Evolutionary conservation across 2,329 filamentous ascomycete species (phyloP).

Genomic region (Coniochaeta prunicola): DNA sequence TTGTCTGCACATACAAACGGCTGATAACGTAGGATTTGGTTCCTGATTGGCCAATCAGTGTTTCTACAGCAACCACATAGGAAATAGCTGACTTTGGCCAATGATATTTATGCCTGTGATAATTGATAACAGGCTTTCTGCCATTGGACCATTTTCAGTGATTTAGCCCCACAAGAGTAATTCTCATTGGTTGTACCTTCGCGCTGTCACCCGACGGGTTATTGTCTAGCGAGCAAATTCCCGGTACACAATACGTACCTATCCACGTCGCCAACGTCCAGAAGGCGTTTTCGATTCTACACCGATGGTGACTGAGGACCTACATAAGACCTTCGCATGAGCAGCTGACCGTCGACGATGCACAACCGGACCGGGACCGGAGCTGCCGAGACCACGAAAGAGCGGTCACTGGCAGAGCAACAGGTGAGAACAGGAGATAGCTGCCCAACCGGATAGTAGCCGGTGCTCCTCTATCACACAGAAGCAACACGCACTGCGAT

Average conservation of each 20-base stretch:
- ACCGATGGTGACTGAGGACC: too few species aligned
- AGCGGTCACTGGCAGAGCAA: not conserved
- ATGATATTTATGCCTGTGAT: not conserved
- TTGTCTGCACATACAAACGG: too few species aligned
- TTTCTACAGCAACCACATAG: not conserved
- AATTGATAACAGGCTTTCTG: not conserved
- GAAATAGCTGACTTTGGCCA: not conserved
- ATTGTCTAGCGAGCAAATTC: not conserved
- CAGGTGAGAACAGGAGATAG: too few species aligned
- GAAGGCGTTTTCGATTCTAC: too few species aligned
- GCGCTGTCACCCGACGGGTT: not conserved
- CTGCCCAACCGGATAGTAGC: not conserved
- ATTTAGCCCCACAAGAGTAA: too few species aligned
- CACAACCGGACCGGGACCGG: not conserved
- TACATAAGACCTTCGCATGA: not conserved
- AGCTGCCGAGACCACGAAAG: not conserved
- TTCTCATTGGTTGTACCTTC: not conserved
- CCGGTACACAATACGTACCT: too few species aligned
- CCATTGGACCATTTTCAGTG: not conserved
- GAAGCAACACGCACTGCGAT: too few species aligned
- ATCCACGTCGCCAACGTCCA: too few species aligned
- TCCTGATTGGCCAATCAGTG: not conserved
- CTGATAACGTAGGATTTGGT: too few species aligned
- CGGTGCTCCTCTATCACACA: not conserved
- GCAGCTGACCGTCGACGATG: not conserved